These are phyloP conservation scores for Calonectria crousiana DNA, from an alignment of 2,329 filamentous ascomycete species.

Conservation along the genomic window DNA sequence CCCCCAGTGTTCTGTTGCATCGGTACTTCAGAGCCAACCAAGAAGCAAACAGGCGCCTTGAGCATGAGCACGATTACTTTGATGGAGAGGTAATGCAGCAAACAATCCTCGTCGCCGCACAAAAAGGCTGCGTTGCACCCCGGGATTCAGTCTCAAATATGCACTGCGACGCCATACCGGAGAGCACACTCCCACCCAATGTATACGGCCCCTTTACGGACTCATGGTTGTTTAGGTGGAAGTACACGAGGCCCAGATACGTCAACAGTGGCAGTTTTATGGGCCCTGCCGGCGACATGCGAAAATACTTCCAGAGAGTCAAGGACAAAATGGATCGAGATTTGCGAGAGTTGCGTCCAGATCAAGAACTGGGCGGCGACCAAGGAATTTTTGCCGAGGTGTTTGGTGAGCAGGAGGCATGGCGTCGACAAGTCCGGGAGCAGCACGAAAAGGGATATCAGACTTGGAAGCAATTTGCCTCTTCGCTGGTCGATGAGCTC, in stretches of 20 bases:
- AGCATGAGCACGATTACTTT: constrained; percentile 31
- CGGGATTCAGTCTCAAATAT: constrained; percentile 40
- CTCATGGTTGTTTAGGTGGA: constrained; percentile 28
- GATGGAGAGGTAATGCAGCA: constrained; percentile 36
- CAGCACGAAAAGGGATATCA: constrained; percentile 21
- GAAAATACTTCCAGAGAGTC: constrained; percentile 40
- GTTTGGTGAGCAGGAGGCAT: constrained; percentile 45
- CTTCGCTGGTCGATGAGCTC: constrained; percentile 30
- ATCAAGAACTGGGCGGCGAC: constrained; percentile 41
- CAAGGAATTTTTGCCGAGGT: constrained; percentile 49
- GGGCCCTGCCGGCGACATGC: constrained; percentile 45
- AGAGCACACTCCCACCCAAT: constrained; percentile 37
- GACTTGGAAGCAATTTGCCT: constrained; percentile 25
- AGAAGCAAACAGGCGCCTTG: constrained; percentile 36
- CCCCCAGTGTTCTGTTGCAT: constrained; percentile 44
- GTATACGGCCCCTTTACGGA: constrained; percentile 42
- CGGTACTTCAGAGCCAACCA: constrained; percentile 42
- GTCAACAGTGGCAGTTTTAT: constrained; percentile 48
- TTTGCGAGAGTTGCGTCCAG: constrained; percentile 25
- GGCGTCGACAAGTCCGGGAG: constrained; percentile 33
- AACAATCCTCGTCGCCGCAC: constrained; percentile 40
- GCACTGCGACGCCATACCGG: constrained; percentile 39
- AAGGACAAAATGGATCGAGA: constrained; percentile 43
- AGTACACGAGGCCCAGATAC: constrained; percentile 43
- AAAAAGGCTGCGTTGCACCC: constrained; percentile 42